Evolutionary conservation across 352 stramenopile species (phyloP), one percentile per base, ranked within the genome.

Genomic region (Phytophthora tubulina): DNA sequence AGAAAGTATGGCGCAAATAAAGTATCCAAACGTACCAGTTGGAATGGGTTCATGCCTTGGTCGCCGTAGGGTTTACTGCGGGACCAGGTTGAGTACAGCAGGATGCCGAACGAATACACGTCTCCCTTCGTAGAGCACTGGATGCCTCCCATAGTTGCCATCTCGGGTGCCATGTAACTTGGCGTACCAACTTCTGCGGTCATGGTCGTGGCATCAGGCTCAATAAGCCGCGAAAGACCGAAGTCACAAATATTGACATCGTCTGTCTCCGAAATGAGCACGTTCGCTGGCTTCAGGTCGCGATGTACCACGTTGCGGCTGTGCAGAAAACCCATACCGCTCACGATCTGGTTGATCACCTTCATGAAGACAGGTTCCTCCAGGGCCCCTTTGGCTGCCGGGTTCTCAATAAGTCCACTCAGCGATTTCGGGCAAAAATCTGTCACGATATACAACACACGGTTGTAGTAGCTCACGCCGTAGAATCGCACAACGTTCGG

Each of bases 201-300:
- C 89, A 96, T 96, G 5, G 86, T 91, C 8, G 86, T 96, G 48
- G 87, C 90, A 42, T 96, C 89, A 1, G 88, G 86, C 54, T 96
- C 89, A 45, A 96, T 95, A 42, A 96, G 77, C 9, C 89, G 70
- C 32, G 89, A 97, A 21, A 99, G 87, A 2, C 96, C 96, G 80
- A 98, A 98, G 76, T 98, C 94, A 63, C 95, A 98, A 53, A 99
- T 93, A 67, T 98, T 98, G 31, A 98, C 79, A 51, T 97, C 86
- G 51, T 97, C 91, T 38, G 81, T 93, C 42, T 95, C 89, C 46
- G 94, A 93, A 59, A 98, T 96, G 30, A 98, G 84, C 50, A 99
- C 91, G 72, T 99, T 99, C 14, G 90, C 92, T 13, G 96, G 96
- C 63, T 99, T 97, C n/a, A 98, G 71, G 58, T 98, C 95, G 35